Conservation (phyloP, 2,329 filamentous ascomycete genomes). For the Diaporthe capsici region DNA sequence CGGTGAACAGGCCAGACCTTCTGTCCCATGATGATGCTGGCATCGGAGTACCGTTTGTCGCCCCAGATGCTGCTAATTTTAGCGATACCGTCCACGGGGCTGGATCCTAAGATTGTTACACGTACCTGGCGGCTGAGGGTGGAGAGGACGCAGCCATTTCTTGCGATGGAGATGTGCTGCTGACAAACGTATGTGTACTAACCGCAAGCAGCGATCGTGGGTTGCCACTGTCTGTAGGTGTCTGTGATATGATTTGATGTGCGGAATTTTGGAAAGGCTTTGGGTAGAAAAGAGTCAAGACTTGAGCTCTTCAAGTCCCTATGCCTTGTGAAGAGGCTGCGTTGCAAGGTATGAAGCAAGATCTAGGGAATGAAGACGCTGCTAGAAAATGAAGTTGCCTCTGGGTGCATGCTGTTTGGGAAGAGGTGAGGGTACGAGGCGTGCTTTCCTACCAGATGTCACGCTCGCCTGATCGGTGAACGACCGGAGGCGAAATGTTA, state of each 20-base stretch:
- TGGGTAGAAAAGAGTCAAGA: neutral
- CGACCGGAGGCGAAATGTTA: too few species aligned
- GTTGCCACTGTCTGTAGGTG: neutral
- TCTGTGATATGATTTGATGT: neutral
- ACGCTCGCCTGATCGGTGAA: neutral
- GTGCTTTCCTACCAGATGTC: neutral
- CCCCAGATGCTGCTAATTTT: constrained; percentile 2
- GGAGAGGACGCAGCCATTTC: neutral
- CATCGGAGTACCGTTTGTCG: constrained; percentile 2
- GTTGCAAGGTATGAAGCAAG: too few species aligned
- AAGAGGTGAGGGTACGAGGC: neutral
- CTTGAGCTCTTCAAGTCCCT: neutral
- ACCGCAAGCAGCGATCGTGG: neutral
- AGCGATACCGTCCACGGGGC: neutral
- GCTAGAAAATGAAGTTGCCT: neutral
- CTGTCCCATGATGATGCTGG: constrained; percentile 19
- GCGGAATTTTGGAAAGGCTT: neutral
- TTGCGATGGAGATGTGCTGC: neutral
- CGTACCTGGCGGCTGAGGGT: neutral
- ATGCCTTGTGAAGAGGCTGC: neutral
- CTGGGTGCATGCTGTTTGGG: too few species aligned
- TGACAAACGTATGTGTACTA: neutral
- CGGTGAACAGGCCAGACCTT: constrained; percentile 26
- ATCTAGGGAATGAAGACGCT: too few species aligned
- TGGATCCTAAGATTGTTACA: rapidly evolving